phyloP scores from a whole-genome alignment of 2,329 filamentous ascomycete genomes.

The Phyllosticta capitalensis region DNA sequence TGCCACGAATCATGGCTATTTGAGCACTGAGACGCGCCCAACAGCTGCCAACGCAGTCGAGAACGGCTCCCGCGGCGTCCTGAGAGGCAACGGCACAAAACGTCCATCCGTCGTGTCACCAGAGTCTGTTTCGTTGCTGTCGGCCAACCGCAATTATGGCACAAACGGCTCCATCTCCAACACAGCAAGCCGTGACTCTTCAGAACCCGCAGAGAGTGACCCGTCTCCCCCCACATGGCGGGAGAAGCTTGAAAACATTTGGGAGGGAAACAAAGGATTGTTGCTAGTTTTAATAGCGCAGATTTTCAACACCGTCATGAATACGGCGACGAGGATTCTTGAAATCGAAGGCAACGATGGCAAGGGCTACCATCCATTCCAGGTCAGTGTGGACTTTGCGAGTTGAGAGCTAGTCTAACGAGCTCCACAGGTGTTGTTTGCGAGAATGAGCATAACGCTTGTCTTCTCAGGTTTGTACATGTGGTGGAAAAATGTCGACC shows the following conservation, averaged over 20 bases:
- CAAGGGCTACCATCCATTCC: constrained; percentile 67
- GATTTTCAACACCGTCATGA: constrained; percentile 78
- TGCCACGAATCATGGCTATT: neutral
- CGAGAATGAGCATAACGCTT: constrained; percentile 66
- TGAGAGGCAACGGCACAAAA: neutral
- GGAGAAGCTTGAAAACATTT: neutral
- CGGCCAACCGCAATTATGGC: neutral
- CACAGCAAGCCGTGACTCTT: neutral
- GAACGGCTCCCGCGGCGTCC: neutral
- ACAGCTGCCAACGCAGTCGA: neutral
- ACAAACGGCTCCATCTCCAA: neutral
- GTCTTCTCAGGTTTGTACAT: constrained; percentile 61
- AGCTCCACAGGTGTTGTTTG: constrained; percentile 55
- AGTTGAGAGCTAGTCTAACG: neutral
- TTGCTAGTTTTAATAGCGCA: constrained; percentile 65
- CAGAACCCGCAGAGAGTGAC: neutral
- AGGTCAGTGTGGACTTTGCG: constrained; percentile 32
- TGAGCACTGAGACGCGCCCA: neutral
- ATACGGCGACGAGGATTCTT: constrained; percentile 65
- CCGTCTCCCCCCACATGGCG: neutral
- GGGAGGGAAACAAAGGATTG: constrained; percentile 54
- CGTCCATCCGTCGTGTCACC: neutral
- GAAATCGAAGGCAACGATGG: constrained; percentile 57
- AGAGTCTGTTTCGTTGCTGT: neutral
- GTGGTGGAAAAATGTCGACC: constrained; percentile 56